Conservation (phyloP, 345 rosid genomes). For the Mangifera indica region DNA sequence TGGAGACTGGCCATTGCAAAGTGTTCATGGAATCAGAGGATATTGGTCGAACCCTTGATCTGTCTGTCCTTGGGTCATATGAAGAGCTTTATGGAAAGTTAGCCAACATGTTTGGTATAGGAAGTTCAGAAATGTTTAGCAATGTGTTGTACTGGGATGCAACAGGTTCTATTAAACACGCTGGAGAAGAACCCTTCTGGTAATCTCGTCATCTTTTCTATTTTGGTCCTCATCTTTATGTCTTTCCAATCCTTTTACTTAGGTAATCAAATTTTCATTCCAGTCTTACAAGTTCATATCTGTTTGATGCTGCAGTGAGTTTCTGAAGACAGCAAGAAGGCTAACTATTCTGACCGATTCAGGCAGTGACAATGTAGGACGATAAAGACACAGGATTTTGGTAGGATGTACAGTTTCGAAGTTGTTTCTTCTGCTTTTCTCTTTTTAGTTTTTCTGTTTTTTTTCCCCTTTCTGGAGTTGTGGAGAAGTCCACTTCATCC, state of each 20-base stretch:
- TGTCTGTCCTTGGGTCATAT: conserved; percentile 70
- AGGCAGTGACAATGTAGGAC: conserved; percentile 55
- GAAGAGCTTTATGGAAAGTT: conserved; percentile 68
- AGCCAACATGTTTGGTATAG: conserved; percentile 70
- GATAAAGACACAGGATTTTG: conserved; percentile 29
- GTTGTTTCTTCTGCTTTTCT: conserved; percentile 2
- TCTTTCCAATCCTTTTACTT: background rate
- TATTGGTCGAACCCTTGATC: conserved; percentile 77
- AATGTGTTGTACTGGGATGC: conserved; percentile 68
- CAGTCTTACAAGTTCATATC: conserved; percentile 3
- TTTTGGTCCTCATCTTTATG: background rate
- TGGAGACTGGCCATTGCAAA: conserved; percentile 77
- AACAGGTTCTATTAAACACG: conserved; percentile 56
- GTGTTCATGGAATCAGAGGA: conserved; percentile 87
- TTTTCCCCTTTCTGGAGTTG: conserved; percentile 10
- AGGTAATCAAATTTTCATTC: background rate
- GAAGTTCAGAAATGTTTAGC: conserved; percentile 61
- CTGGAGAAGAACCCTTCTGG: conserved; percentile 90
- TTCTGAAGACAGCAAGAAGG: conserved; percentile 81
- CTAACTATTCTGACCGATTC: conserved; percentile 69
- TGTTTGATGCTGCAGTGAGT: conserved; percentile 53
- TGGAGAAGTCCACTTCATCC: conserved; percentile 25
- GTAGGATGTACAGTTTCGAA: conserved; percentile 41
- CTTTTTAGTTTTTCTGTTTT: conserved; percentile 8
- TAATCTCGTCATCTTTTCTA: conserved; percentile 11